Evolutionary conservation across 2,329 filamentous ascomycete species (phyloP), one percentile per base, ranked within the genome.

Genomic region (Setomelanomma holmii): DNA sequence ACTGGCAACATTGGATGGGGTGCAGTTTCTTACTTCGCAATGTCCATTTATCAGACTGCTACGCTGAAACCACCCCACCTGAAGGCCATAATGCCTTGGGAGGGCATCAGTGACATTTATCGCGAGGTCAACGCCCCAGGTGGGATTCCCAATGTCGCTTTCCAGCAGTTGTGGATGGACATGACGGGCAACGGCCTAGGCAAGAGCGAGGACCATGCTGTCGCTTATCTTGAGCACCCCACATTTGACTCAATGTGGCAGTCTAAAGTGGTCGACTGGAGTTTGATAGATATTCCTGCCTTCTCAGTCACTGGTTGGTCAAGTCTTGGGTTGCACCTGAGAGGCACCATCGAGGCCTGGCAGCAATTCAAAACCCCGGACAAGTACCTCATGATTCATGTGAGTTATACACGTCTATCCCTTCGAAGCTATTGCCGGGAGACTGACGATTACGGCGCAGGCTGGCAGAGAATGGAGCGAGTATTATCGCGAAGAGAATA

Each of bases 151-250:
- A 68, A 67, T 0, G 58, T 65, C 16, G 39, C 53, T 8, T 69
- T 69, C 45, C 60, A 66, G 43, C 55, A 60, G 30, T 83, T 86
- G 60, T 88, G 85, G 86, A 87, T 84, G 85, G 79, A 86, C 62
- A 77, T 84, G 0, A 85, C 88, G 64, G 84, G 88, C 2, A 71
- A 87, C 69, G 80, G 22, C 68, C 69, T 0, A 78, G 75, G 1
- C 69, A 75, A 1, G 82, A 83, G 11, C 83, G 80, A 79, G 81
- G 81, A 0, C 73, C 71, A 85, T 84, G 0, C 73, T 85, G 20
- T 84, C 86, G 55, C 84, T 84, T 1, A 77, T 84, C 56, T 68
- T 87, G 1, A 60, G 77, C 0, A 79, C n/a, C 89, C 0, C 82
- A 86, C 7, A 24, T 44, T 21, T 35, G 35, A 11, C 22, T 21